Evolutionary conservation across 139 green algal genomes (phyloP).

Genomic region (Nannochloris sp.): DNA sequence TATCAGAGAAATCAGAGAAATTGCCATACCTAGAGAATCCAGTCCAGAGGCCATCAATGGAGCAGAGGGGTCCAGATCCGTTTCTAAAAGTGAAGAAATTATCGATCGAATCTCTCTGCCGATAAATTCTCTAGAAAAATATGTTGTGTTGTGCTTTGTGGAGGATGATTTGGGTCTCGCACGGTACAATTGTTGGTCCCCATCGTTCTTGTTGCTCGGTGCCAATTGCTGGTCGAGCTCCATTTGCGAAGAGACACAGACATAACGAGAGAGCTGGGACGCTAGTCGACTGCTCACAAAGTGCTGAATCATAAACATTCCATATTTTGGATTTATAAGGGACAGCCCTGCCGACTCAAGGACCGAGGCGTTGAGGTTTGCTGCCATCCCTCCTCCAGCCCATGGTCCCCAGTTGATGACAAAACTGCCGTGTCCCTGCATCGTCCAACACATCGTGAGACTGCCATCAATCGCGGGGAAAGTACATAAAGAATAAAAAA

Average conservation of each 20-base stretch:
- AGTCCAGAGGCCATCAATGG: constrained; percentile 25
- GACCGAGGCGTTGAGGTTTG: neutral
- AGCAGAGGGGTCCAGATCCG: constrained; percentile 1
- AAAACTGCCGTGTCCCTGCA: constrained; percentile 12
- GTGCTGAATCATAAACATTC: neutral
- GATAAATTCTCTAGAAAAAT: neutral
- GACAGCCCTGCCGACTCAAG: neutral
- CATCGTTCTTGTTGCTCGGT: too few species aligned
- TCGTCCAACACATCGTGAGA: neutral
- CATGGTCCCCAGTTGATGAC: constrained; percentile 37
- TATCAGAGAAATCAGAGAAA: too few species aligned
- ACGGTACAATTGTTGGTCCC: too few species aligned
- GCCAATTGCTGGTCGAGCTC: too few species aligned
- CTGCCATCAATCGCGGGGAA: too few species aligned
- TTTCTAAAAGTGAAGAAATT: neutral
- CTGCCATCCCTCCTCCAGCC: constrained; percentile 31
- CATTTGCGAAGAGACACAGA: too few species aligned
- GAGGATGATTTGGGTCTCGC: too few species aligned
- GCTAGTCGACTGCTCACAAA: too few species aligned
- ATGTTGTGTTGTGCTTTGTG: too few species aligned
- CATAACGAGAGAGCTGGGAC: too few species aligned
- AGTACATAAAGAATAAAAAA: too few species aligned
- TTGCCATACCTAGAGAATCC: constrained; percentile 18
- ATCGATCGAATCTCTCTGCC: neutral
- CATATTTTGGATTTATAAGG: neutral